These are phyloP conservation scores for Saccharomycodes ludwigii DNA, from an alignment of 805 yeast species.

Conservation along the genomic window DNA sequence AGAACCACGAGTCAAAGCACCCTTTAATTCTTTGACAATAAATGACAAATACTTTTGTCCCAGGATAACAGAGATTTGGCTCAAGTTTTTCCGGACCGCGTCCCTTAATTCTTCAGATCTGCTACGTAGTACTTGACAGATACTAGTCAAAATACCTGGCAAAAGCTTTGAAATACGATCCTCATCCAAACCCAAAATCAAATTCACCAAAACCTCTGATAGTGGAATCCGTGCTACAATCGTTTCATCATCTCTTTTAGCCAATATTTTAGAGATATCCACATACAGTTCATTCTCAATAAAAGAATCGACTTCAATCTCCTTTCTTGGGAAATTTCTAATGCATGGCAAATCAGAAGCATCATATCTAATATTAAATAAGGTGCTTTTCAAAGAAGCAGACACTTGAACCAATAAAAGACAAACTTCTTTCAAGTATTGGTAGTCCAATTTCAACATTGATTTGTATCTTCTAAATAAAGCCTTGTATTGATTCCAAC, in stretches of 20 bases:
- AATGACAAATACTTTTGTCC: conserved; percentile 69
- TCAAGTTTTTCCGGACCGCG: conserved; percentile 63
- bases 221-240: conserved; percentile 63
- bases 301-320: conserved; percentile 29
- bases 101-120: conserved; percentile 84
- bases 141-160: conserved; percentile 72
- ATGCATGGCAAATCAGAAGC: conserved; percentile 11
- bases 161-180: conserved; percentile 45
- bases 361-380: conserved; percentile 14
- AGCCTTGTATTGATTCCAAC: conserved; percentile 76
- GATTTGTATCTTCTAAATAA: conserved; percentile 56
- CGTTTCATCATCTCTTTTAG: conserved; percentile 65
- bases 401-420: conserved; percentile 46
- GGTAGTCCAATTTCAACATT: conserved; percentile 33
- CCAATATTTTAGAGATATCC: conserved; percentile 45
- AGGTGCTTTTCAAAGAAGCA: conserved; percentile 31
- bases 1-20: conserved; percentile 78
- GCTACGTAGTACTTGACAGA: conserved; percentile 82
- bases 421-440: conserved; percentile 44
- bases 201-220: conserved; percentile 65
- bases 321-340: conserved; percentile 25
- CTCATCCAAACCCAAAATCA: conserved; percentile 48
- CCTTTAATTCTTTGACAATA: conserved; percentile 61
- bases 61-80: conserved; percentile 46
- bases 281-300: conserved; percentile 49